Evolutionary conservation across 2,329 filamentous ascomycete genomes (phyloP).

Genomic region (Nannizziopsis barbatae): DNA sequence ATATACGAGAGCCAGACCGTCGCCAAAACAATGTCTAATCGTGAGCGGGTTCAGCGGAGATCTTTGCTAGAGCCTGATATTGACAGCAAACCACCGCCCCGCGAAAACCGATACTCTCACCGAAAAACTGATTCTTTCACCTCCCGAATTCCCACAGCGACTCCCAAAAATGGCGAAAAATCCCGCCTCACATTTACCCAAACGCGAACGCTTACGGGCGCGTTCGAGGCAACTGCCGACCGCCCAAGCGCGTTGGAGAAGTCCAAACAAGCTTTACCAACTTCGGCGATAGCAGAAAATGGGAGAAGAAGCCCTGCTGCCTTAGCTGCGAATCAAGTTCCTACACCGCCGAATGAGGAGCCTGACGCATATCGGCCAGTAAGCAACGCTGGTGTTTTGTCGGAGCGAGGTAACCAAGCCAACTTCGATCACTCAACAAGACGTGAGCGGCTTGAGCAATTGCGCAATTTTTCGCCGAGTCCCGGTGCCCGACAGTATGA

Average conservation of each 20-base stretch:
- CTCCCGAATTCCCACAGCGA: slow-evolving; percentile 23
- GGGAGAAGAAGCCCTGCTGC: slow-evolving; percentile 19
- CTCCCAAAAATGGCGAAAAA: slow-evolving; percentile 20
- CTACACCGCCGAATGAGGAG: slow-evolving; percentile 30
- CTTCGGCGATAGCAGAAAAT: slow-evolving; percentile 12
- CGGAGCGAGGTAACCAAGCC: slow-evolving; percentile 23
- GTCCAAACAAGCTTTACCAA: slow-evolving; percentile 21
- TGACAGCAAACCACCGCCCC: slow-evolving; percentile 16
- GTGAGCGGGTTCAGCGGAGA: slow-evolving; percentile 19
- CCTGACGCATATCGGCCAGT: slow-evolving; percentile 32
- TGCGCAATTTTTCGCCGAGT: slow-evolving; percentile 19
- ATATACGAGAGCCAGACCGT: neutral
- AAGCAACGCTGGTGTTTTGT: slow-evolving; percentile 29
- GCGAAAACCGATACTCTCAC: slow-evolving; percentile 20
- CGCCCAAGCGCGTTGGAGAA: slow-evolving; percentile 19
- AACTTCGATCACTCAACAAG: slow-evolving; percentile 16
- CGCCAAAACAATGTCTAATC: slow-evolving; percentile 25
- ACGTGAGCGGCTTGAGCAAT: slow-evolving; percentile 16
- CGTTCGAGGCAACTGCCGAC: slow-evolving; percentile 29
- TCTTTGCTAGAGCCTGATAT: slow-evolving; percentile 13
- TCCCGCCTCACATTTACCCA: slow-evolving; percentile 25
- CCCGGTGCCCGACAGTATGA: slow-evolving; percentile 17
- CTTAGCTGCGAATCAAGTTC: slow-evolving; percentile 26
- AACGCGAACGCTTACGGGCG: slow-evolving; percentile 31
- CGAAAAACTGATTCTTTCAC: slow-evolving; percentile 22